Conservation (phyloP, 768 basidiomycete species). For the Pilatotrama ljubarskyi region DNA sequence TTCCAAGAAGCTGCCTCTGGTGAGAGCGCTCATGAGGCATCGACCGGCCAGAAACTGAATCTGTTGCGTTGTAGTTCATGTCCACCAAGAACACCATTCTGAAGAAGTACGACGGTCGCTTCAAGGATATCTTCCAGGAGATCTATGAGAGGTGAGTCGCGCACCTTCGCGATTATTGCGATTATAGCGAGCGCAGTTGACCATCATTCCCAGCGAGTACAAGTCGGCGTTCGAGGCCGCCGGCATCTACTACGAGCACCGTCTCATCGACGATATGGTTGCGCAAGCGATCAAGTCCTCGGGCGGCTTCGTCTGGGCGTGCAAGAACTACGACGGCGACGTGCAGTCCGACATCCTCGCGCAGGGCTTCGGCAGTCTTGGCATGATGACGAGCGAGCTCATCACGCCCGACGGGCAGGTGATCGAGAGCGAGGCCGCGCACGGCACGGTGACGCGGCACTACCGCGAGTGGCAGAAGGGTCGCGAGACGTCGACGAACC, state of each 20-base stretch:
- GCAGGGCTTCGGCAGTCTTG: conserved; percentile 94
- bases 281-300: conserved; percentile 96
- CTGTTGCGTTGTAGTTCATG: conserved; percentile 64
- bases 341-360: conserved; percentile 93
- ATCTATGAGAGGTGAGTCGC: conserved; percentile 71
- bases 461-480: conserved; percentile 98
- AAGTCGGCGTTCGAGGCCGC: conserved; percentile 65
- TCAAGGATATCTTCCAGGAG: conserved; percentile 99
- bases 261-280: conserved; percentile 97
- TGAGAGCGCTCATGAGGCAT: conserved; percentile 30
- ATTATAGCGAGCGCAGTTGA: background rate
- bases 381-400: conserved; percentile 98
- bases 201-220: conserved; percentile 50
- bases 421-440: conserved; percentile 95
- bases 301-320: conserved; percentile 78
- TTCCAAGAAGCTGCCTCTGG: conserved; percentile 73
- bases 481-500: conserved; percentile 97
- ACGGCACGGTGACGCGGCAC: conserved; percentile 94
- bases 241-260: conserved; percentile 92
- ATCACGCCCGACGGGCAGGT: conserved; percentile 92
- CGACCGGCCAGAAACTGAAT: background rate
- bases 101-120: conserved; percentile 97
- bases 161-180: too few species aligned
- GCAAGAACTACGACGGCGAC: conserved; percentile 59
- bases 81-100: conserved; percentile 97